Evolutionary conservation across 441 rosid species (phyloP).

Genomic region (Geranium incanum): DNA sequence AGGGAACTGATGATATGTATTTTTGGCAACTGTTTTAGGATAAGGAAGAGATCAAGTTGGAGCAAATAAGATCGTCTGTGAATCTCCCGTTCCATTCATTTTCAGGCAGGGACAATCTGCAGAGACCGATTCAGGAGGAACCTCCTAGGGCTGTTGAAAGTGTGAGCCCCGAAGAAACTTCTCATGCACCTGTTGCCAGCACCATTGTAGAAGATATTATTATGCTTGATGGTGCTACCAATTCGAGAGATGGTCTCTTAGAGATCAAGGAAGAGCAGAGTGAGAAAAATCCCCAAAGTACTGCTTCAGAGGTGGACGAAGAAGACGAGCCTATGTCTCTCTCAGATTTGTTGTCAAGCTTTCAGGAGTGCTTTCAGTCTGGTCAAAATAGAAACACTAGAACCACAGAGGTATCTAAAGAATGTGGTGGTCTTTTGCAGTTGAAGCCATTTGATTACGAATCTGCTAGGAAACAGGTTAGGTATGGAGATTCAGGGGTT

Average conservation of each 20-base stretch:
- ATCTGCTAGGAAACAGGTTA: constrained; percentile 45
- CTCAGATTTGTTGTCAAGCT: constrained; percentile 68
- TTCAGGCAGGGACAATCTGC: constrained; percentile 28
- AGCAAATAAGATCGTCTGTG: constrained; percentile 64
- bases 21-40: constrained; percentile 30
- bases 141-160: constrained; percentile 17
- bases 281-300: constrained; percentile 20
- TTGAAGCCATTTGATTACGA: constrained; percentile 72
- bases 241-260: constrained; percentile 24
- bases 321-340: constrained; percentile 53
- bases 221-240: constrained; percentile 35
- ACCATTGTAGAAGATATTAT: constrained; percentile 38
- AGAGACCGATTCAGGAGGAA: constrained; percentile 22
- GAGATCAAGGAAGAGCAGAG: constrained; percentile 19
- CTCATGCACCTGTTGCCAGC: constrained; percentile 20
- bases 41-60: constrained; percentile 39
- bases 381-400: constrained; percentile 32
- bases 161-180: constrained; percentile 20
- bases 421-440: constrained; percentile 30
- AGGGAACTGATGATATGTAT: neutral
- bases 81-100: constrained; percentile 60
- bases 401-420: constrained; percentile 24
- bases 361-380: constrained; percentile 54
- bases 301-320: constrained; percentile 24
- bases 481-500: constrained; percentile 25